Percentiles rank a stretch among this genome's conserved stretches.
phyloP scores from a whole-genome alignment of 768 basidiomycete species.

The Kwoniella bestiolae region DNA sequence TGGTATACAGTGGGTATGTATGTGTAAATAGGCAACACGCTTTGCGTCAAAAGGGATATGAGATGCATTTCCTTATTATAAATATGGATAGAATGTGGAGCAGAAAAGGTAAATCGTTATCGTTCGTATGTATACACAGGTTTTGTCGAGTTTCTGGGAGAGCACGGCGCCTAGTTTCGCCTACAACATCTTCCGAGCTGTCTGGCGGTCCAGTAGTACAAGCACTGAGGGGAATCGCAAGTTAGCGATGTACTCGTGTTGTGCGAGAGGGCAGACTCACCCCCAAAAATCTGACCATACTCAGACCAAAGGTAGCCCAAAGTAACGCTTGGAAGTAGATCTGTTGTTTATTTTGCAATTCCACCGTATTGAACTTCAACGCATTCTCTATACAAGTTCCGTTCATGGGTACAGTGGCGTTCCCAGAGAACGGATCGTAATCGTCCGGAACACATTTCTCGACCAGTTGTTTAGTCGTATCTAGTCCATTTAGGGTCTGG shows the following conservation, averaged over 20 bases:
- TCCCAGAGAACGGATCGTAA: constrained; percentile 32
- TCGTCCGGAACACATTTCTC: constrained; percentile 40
- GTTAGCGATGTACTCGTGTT: background rate
- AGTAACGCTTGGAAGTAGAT: constrained; percentile 49
- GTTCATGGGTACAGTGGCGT: constrained; percentile 41
- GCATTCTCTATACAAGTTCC: constrained; percentile 47
- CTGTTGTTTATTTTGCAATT: constrained; percentile 49
- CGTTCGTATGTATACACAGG: background rate
- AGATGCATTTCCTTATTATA: too few relatives aligned
- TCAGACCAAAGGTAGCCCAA: constrained; percentile 51
- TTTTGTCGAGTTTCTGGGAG: background rate
- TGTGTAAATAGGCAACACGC: too few relatives aligned
- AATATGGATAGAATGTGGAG: too few relatives aligned
- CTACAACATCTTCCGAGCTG: constrained; percentile 49
- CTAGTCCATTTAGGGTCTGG: constrained; percentile 49
- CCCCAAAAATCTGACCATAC: constrained; percentile 47
- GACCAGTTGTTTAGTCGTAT: constrained; percentile 42
- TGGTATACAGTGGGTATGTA: too few relatives aligned
- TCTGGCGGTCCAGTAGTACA: constrained; percentile 48
- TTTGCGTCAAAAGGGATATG: too few relatives aligned
- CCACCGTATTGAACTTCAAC: constrained; percentile 27
- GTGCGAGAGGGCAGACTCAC: constrained; percentile 32
- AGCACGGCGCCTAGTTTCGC: constrained; percentile 26
- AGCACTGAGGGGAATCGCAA: constrained; percentile 29
- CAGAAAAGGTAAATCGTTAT: too few relatives aligned